Base-by-base conservation (phyloP, 2,329 filamentous ascomycete species). In the Chaetomium strumarium region DNA sequence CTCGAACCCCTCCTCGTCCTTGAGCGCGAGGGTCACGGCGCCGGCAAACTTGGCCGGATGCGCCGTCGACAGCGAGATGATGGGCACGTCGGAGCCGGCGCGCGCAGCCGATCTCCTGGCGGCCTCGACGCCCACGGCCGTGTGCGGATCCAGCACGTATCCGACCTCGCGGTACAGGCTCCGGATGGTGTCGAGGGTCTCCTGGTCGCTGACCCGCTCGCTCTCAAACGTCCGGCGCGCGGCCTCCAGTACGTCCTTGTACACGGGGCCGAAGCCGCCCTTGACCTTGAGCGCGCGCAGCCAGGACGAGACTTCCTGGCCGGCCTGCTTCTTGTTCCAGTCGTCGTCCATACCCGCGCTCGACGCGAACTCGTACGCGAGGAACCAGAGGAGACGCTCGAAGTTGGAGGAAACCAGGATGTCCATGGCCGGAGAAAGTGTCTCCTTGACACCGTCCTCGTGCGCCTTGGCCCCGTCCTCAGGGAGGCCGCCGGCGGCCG, bases 321-420 rank as follows among this genome's bases (percentile, higher is more conserved):
- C 86, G 9, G 84, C 83, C 68, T 83, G 80, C 67, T 77, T 83
- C 71, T 81, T 81, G 68, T 80, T 84, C 75, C 79, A 85, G 59
- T 78, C 73, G 49, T 83, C 78, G 62, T 85, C 80, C 76, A 84
- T 80, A 46, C 80, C 79, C 4, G 76, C 75, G 12, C 68, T 73
- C 7, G 73, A 66, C 16, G 81, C 83, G 55, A 84, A 85, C 61
- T 87, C 80, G 71, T 89, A 88, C 1, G 90, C 86, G 29, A 97
- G 76, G 76, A 89, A 96, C 92, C 92, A 97, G 11, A 99, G 78
- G 5, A 99, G 77, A 31, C 93, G 83, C 76, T 99, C 93, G 67
- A 99, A 97, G 75, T 99, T 99, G 68, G 87, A 93, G 20, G 87
- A 92, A 12, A 97, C 91, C 3, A 97, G 77, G 60, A 97, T 97